Base-by-base conservation (phyloP, 192 early-diverging fungal species). In the Linderina pennispora region DNA sequence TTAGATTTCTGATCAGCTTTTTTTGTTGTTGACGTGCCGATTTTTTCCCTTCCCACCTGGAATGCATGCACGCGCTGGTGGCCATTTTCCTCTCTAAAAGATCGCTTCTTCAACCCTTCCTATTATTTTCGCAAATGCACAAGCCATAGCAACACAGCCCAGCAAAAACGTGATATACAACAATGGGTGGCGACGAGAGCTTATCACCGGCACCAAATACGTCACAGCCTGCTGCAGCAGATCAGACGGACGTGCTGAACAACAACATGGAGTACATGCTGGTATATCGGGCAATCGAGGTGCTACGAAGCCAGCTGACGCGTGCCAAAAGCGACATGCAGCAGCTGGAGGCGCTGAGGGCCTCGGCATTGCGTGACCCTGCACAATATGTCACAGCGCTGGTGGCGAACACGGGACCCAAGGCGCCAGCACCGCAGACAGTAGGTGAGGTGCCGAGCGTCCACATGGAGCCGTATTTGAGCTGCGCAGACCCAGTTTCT, bases 251-350 rank as follows among this genome's bases (percentile, higher is more conserved):
- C 22, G 33, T 65, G 2, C 36, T 64, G 40, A 57, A 46, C 24
- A 72, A 72, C 46, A 72, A 72, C 36, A n/a, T n/a, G n/a, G 53
- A 50, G 37, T 72, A 72, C 31, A 65, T 72, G 68, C 36, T 54
- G n/a, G 53, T 72, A 5, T 50, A 50, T 34, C 58, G 55, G 25
- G 50, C 70, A 6, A 55, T 62, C 14, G 55, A 53, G 34, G 50
- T 55, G 17, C 56, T 74, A n/a, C 57, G 54, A 26, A 62, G 59
- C 45, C 70, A 74, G 62, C 48, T 74, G 2, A 36, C 35, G 4
- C 58, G 64, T 9, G 70, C 70, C 1, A 58, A 51, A 36, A 58
- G 59, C 32, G 70, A 74, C 45, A 74, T 74, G 45, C 53, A 47
- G 6, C 33, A 58, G 1, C 36, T 74, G 55, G 18, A 23, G 4